These are phyloP conservation scores for Kwoniella europaea DNA, from an alignment of 768 basidiomycete genomes.

Conservation along the genomic window DNA sequence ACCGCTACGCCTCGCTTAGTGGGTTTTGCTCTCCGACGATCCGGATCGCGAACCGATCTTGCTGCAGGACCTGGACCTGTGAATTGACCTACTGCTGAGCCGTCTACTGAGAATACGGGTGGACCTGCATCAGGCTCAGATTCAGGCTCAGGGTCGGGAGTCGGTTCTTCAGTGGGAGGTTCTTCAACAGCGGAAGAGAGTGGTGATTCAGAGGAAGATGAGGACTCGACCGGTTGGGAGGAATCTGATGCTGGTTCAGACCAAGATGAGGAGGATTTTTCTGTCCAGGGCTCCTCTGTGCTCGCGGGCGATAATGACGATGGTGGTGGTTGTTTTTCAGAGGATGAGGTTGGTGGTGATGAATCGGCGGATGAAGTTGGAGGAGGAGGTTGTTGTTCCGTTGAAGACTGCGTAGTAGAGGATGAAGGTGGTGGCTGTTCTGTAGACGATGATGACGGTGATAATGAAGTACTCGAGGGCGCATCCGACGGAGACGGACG, in stretches of 20 bases:
- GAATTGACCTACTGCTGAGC: constrained; percentile 18
- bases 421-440: neutral
- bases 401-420: neutral
- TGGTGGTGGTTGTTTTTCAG: neutral
- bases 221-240: neutral
- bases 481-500: neutral
- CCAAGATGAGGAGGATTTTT: neutral
- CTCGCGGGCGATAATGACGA: neutral
- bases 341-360: neutral
- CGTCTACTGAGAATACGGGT: constrained; percentile 15
- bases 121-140: neutral
- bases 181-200: neutral
- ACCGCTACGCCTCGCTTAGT: neutral
- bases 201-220: neutral
- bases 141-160: neutral
- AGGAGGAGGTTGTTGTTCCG: too few relatives aligned
- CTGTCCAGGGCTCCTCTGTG: neutral
- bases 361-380: too few relatives aligned
- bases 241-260: neutral
- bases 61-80: constrained; percentile 6
- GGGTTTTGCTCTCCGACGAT: neutral
- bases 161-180: neutral
- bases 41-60: neutral
- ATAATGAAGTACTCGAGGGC: neutral
- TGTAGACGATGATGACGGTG: neutral